Percentiles rank a stretch among this genome's conserved stretches.
Conservation (phyloP, 2,329 filamentous ascomycete genomes). For the Trichoderma brevicompactum region DNA sequence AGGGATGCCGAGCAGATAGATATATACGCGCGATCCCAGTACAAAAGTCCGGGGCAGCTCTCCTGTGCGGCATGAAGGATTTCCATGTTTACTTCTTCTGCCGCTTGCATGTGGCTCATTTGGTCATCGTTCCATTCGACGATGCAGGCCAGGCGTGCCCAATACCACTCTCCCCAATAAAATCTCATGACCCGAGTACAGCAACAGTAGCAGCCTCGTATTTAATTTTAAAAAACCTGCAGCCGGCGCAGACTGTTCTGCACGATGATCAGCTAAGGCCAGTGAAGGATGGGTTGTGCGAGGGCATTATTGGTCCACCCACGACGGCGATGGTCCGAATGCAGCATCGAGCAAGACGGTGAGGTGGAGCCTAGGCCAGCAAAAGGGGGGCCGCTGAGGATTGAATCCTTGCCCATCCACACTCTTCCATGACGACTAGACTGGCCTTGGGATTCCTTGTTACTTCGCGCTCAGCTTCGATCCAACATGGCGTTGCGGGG, state of each 20-base stretch:
- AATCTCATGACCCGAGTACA: slow-evolving; percentile 12
- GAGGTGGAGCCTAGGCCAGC: slow-evolving; percentile 6
- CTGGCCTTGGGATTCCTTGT: not conserved
- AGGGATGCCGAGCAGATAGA: not conserved
- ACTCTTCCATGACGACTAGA: not conserved
- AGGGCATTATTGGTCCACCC: slow-evolving; percentile 18
- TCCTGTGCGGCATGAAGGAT: not conserved
- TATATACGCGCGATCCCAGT: slow-evolving; percentile 4
- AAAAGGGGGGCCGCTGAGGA: slow-evolving; percentile 3
- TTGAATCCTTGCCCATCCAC: slow-evolving; percentile 23
- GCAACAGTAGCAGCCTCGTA: slow-evolving; percentile 11
- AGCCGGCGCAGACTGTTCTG: not conserved
- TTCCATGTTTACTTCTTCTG: not conserved
- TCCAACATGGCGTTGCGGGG: slow-evolving; percentile 3
- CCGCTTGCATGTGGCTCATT: not conserved
- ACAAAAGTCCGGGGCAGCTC: not conserved
- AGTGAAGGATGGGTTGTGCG: slow-evolving; percentile 10
- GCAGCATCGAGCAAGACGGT: slow-evolving; percentile 18
- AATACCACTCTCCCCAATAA: slow-evolving; percentile 11
- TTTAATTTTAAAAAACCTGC: slow-evolving; percentile 16
- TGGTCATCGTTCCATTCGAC: not conserved
- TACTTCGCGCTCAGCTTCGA: not conserved
- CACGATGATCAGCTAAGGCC: slow-evolving; percentile 16
- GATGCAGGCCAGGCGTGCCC: slow-evolving; percentile 2
- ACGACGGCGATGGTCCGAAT: slow-evolving; percentile 27